Percentiles rank a stretch among this genome's conserved stretches.
phyloP scores from a whole-genome alignment of 306 rosid genomes.

The Gastrolobium villosum region DNA sequence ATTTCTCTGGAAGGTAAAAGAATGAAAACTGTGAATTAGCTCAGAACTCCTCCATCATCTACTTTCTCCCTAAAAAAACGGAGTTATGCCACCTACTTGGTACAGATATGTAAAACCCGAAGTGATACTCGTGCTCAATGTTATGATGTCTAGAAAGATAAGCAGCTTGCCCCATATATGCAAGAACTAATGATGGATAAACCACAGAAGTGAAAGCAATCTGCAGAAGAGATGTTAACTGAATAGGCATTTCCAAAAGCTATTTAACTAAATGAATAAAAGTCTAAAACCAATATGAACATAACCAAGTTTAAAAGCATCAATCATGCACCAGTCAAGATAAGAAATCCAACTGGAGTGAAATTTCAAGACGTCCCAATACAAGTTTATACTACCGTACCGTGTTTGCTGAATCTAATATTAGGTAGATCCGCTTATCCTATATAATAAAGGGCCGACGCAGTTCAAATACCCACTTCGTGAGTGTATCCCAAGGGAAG shows the following conservation, averaged over 20 bases:
- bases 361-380: constrained; percentile 15
- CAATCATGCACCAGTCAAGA: neutral
- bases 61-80: constrained; percentile 44
- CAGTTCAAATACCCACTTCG: no score
- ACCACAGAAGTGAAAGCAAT: constrained; percentile 95
- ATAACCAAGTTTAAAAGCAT: constrained; percentile 17
- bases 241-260: constrained; percentile 38
- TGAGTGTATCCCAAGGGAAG: no score
- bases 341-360: constrained; percentile 3
- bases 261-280: neutral
- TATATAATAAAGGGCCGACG: no score
- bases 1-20: constrained; percentile 63
- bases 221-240: constrained; percentile 62
- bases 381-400: neutral
- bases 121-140: constrained; percentile 34
- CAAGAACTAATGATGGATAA: constrained; percentile 89
- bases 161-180: constrained; percentile 99
- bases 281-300: neutral
- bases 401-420: constrained; percentile 2
- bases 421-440: neutral
- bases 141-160: constrained; percentile 76
- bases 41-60: constrained; percentile 36
- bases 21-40: constrained; percentile 47
- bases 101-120: constrained; percentile 91
- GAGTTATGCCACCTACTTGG: constrained; percentile 70